Evolutionary conservation across 164 flowering plant species (phyloP).

Genomic region (Aristolochia contorta): DNA sequence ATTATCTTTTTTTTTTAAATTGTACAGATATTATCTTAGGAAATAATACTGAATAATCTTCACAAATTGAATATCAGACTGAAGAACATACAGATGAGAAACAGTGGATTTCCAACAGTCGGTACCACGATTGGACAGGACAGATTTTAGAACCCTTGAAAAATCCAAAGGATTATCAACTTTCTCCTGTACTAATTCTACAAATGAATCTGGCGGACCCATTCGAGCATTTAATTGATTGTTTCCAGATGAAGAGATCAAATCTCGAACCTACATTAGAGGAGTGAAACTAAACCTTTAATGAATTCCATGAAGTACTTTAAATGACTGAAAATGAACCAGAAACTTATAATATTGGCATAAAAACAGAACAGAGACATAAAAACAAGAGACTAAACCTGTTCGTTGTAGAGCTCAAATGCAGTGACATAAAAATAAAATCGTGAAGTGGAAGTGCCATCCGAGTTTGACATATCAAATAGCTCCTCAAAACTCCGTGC

Average conservation of each 20-base stretch:
- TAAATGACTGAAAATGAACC: neutral
- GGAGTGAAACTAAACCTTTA: constrained; percentile 1
- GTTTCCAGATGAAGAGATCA: constrained; percentile 50
- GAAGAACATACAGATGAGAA: constrained; percentile 76
- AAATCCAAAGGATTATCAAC: constrained; percentile 84
- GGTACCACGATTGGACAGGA: constrained; percentile 54
- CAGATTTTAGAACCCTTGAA: constrained; percentile 57
- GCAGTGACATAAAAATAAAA: constrained; percentile 61
- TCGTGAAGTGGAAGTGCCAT: constrained; percentile 59
- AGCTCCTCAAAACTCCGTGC: constrained; percentile 92
- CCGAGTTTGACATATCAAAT: constrained; percentile 90
- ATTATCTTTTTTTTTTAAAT: too few species aligned
- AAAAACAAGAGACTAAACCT: constrained; percentile 36
- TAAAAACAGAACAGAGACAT: neutral
- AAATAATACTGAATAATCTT: neutral
- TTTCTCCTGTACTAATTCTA: constrained; percentile 69
- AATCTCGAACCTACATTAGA: constrained; percentile 55
- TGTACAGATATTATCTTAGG: too few species aligned
- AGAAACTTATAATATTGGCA: neutral
- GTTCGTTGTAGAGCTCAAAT: constrained; percentile 86
- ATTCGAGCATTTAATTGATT: constrained; percentile 34
- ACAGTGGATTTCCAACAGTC: constrained; percentile 46
- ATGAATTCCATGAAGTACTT: neutral
- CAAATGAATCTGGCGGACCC: constrained; percentile 46
- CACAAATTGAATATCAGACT: neutral